These are phyloP conservation scores for Camellia lanceoleosa DNA, from an alignment of 148 eudicot genomes.

Conservation along the genomic window DNA sequence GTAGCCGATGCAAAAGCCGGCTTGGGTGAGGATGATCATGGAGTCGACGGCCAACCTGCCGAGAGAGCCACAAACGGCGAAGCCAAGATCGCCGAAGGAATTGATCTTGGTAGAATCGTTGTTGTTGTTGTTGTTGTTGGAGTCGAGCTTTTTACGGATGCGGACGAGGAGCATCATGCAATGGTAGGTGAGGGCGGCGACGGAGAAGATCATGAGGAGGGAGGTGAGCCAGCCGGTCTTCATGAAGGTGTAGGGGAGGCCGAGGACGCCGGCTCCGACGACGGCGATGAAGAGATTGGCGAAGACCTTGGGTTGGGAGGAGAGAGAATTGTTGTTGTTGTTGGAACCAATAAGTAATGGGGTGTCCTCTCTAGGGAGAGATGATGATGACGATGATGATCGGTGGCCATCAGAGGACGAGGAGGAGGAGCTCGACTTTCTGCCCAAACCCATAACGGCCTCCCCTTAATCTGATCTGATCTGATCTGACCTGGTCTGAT, in stretches of 20 bases:
- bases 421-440: conserved; percentile 47
- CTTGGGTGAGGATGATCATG: conserved; percentile 62
- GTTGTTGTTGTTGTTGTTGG: conserved; percentile 16
- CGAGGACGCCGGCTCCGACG: conserved; percentile 64
- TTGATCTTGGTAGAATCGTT: conserved; percentile 33
- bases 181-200: conserved; percentile 45
- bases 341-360: conserved; percentile 30
- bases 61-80: conserved; percentile 45
- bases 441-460: conserved; percentile 32
- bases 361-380: conserved; percentile 42
- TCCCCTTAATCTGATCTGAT: background rate
- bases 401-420: conserved; percentile 44
- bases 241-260: conserved; percentile 61
- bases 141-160: conserved; percentile 45
- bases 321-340: conserved; percentile 15
- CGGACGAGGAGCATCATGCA: conserved; percentile 52
- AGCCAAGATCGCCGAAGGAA: conserved; percentile 67
- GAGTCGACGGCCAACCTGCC: conserved; percentile 50
- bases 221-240: conserved; percentile 55
- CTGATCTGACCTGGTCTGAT: too few species aligned
- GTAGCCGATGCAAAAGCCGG: conserved; percentile 64
- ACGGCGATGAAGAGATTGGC: conserved; percentile 61
- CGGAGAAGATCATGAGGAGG: conserved; percentile 27
- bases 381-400: background rate
- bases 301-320: conserved; percentile 54